These are phyloP conservation scores for Oidium heveae DNA, from an alignment of 2,329 filamentous ascomycete genomes.

Conservation along the genomic window DNA sequence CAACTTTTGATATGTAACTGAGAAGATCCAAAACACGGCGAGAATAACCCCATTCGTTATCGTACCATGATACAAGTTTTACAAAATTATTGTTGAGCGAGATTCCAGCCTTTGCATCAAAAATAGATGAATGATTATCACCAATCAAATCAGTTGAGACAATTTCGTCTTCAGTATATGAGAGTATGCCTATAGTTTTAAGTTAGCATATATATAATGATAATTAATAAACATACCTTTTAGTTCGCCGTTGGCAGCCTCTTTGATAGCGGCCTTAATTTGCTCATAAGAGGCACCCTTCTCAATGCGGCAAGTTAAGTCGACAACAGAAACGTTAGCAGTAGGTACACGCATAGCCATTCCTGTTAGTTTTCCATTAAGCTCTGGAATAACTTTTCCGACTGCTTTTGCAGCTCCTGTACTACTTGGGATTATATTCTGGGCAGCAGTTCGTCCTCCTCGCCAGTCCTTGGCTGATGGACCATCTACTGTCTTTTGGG, in stretches of 20 bases:
- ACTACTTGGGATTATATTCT: conserved; percentile 99
- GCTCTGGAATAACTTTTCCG: conserved; percentile 93
- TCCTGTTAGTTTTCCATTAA: conserved; percentile 99
- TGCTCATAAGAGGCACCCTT: conserved; percentile 70
- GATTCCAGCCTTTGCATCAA: conserved; percentile 98
- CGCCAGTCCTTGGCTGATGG: conserved; percentile 98
- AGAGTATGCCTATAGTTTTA: conserved; percentile 41
- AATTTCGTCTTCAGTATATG: conserved; percentile 89
- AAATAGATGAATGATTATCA: conserved; percentile 86
- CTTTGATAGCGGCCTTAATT: conserved; percentile 85
- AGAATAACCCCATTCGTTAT: conserved; percentile 99
- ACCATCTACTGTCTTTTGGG: conserved; percentile 97
- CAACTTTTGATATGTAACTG: conserved; percentile 57
- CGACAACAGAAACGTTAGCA: conserved; percentile 95
- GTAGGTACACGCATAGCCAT: conserved; percentile 99
- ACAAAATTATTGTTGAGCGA: conserved; percentile 95
- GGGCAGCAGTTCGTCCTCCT: conserved; percentile 91
- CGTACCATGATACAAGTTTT: conserved; percentile 91
- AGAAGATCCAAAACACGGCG: conserved; percentile 73
- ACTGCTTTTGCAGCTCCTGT: conserved; percentile 99
- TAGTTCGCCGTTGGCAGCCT: conserved; percentile 55
- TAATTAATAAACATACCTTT: conserved; percentile 33
- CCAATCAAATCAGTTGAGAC: conserved; percentile 89
- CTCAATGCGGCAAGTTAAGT: conserved; percentile 82
- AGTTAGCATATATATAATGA: background rate